phyloP scores from a whole-genome alignment of 2,329 filamentous ascomycete genomes.

The Diaporthe australafricana region DNA sequence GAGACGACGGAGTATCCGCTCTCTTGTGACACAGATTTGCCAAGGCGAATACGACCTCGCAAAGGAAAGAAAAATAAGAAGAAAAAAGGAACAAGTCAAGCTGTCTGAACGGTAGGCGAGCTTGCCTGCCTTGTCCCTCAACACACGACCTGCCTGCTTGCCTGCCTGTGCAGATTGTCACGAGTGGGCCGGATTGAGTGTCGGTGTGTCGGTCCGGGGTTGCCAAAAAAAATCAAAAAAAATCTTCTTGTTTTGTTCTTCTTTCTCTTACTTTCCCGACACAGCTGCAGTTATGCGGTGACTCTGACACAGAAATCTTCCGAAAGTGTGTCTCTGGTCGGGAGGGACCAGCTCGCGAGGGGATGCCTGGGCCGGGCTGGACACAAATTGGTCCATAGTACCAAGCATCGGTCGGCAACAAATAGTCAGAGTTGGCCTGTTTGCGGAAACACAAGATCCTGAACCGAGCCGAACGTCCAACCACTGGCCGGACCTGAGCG shows the following conservation, averaged over 20 bases:
- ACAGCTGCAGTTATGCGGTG: background rate
- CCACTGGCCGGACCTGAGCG: conserved; percentile 16
- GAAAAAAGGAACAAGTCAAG: background rate
- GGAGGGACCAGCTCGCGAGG: background rate
- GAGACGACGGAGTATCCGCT: conserved; percentile 11
- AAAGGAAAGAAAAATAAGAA: no score
- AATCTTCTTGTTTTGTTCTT: background rate
- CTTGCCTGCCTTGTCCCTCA: conserved; percentile 5
- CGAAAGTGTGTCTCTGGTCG: conserved; percentile 6
- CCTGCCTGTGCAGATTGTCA: background rate
- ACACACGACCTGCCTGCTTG: background rate
- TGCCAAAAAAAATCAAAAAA: no score
- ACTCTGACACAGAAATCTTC: conserved; percentile 4
- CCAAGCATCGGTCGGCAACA: background rate
- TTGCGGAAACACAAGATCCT: conserved; percentile 1
- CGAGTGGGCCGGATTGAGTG: background rate
- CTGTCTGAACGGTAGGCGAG: background rate
- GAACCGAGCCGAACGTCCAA: conserved; percentile 5
- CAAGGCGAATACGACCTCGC: background rate
- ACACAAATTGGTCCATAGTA: background rate
- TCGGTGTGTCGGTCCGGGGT: background rate
- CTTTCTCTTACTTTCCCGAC: background rate
- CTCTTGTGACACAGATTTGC: background rate
- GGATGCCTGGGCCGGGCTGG: background rate
- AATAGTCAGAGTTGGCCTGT: background rate